Percentiles rank a stretch among this genome's conserved stretches.
Evolutionary conservation across 2,329 filamentous ascomycete genomes (phyloP).

Genomic region (Penicillium sp.): DNA sequence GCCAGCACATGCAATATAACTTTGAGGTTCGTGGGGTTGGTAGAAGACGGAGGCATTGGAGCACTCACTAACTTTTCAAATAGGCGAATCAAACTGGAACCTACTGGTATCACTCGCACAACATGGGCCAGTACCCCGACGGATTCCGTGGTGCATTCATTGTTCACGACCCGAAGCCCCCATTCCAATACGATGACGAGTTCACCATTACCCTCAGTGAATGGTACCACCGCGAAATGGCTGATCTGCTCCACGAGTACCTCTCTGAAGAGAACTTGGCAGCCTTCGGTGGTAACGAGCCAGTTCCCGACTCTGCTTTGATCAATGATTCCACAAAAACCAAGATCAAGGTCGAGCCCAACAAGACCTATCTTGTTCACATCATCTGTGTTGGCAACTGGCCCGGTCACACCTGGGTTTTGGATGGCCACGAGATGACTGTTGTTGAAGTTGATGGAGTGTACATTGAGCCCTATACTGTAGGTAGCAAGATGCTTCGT

Average conservation of each 20-base stretch:
- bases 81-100: slow-evolving; percentile 67
- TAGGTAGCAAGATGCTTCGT: slow-evolving; percentile 64
- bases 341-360: slow-evolving; percentile 61
- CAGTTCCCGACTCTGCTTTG: slow-evolving; percentile 68
- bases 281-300: slow-evolving; percentile 59
- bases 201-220: slow-evolving; percentile 67
- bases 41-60: neutral
- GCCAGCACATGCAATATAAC: slow-evolving; percentile 66
- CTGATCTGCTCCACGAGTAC: slow-evolving; percentile 50
- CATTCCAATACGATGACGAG: slow-evolving; percentile 66
- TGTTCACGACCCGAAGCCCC: slow-evolving; percentile 63
- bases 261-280: slow-evolving; percentile 42
- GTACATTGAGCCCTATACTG: slow-evolving; percentile 34
- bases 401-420: slow-evolving; percentile 51
- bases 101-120: slow-evolving; percentile 79
- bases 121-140: slow-evolving; percentile 69
- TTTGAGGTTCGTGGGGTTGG: slow-evolving; percentile 53
- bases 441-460: slow-evolving; percentile 43
- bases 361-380: slow-evolving; percentile 72
- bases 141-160: slow-evolving; percentile 67
- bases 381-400: slow-evolving; percentile 75
- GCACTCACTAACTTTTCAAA: slow-evolving; percentile 14
- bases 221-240: slow-evolving; percentile 68
- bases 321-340: slow-evolving; percentile 71
- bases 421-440: slow-evolving; percentile 47